phyloP scores from a whole-genome alignment of 768 basidiomycete genomes.

The Leucocoprinus sp. region DNA sequence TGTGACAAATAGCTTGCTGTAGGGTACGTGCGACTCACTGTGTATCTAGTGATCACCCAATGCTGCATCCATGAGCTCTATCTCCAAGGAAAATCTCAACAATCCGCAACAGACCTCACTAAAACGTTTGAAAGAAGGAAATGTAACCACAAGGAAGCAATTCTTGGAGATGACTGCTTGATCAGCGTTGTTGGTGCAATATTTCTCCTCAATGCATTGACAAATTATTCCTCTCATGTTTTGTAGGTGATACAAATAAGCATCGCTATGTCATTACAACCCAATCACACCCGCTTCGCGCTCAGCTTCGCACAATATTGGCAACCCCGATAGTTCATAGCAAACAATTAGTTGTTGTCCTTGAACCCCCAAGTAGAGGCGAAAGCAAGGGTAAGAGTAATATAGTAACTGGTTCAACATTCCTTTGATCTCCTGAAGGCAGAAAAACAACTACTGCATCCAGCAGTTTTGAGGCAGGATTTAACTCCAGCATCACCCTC shows the following conservation, averaged over 20 bases:
- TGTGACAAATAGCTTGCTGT: conserved; percentile 25
- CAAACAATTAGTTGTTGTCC: conserved; percentile 86
- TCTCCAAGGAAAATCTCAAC: conserved; percentile 64
- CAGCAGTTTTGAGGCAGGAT: conserved; percentile 39
- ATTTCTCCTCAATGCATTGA: not conserved
- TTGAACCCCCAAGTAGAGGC: conserved; percentile 80
- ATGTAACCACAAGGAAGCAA: conserved; percentile 91
- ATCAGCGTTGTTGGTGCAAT: conserved; percentile 67
- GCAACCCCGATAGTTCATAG: conserved; percentile 88
- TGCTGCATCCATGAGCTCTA: conserved; percentile 95
- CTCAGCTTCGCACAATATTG: conserved; percentile 61
- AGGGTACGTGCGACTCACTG: conserved; percentile 14
- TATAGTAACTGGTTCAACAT: not conserved
- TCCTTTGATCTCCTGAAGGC: conserved; percentile 29
- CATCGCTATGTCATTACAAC: conserved; percentile 89
- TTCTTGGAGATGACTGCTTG: conserved; percentile 80
- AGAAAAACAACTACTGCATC: conserved; percentile 54
- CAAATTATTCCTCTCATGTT: not conserved
- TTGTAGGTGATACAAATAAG: conserved; percentile 71
- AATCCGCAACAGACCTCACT: conserved; percentile 78
- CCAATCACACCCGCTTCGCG: conserved; percentile 68
- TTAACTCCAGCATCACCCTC: conserved; percentile 28
- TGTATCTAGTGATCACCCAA: conserved; percentile 89
- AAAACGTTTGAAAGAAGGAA: conserved; percentile 89
- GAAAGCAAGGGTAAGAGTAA: conserved; percentile 50